A percentile compares a stretch with the other conserved stretches of the same genome.
Evolutionary conservation across 768 basidiomycete species (phyloP).

Genomic region (Pleurotus tuoliensis): DNA sequence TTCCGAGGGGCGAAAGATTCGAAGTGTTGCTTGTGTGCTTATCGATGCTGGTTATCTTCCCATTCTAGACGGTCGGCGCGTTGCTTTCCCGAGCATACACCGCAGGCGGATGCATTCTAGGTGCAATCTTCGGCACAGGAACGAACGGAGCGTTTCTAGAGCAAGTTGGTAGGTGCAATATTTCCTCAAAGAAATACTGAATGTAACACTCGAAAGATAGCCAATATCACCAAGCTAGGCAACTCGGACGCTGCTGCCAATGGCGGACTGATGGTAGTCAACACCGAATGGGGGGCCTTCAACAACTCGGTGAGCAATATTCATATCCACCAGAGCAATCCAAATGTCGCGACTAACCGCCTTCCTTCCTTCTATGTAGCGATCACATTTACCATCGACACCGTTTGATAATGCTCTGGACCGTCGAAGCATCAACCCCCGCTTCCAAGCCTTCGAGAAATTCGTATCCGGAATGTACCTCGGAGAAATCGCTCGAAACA

Average conservation of each 20-base stretch:
- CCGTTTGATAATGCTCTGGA: constrained; percentile 91
- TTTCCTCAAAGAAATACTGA: background rate
- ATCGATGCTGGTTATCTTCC: constrained; percentile 1
- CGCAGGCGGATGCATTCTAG: constrained; percentile 84
- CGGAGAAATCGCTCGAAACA: constrained; percentile 87
- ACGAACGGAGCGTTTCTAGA: constrained; percentile 99
- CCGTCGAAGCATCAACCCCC: constrained; percentile 90
- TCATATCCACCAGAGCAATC: background rate
- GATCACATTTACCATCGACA: constrained; percentile 80
- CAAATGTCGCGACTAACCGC: constrained; percentile 1
- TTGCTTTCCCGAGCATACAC: constrained; percentile 91
- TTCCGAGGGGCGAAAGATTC: background rate
- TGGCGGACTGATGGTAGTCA: constrained; percentile 87
- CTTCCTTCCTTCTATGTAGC: constrained; percentile 34
- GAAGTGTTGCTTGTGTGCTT: background rate
- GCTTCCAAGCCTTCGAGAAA: constrained; percentile 93
- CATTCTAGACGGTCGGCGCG: constrained; percentile 84
- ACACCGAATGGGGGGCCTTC: constrained; percentile 98
- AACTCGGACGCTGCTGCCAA: constrained; percentile 54
- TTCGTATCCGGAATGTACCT: constrained; percentile 99
- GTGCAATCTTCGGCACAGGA: constrained; percentile 95
- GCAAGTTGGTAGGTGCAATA: constrained; percentile 45
- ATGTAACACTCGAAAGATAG: constrained; percentile 17
- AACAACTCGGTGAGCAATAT: constrained; percentile 75
- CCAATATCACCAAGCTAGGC: constrained; percentile 80